Conservation (phyloP, 306 rosid genomes). For the Glycine soja region DNA sequence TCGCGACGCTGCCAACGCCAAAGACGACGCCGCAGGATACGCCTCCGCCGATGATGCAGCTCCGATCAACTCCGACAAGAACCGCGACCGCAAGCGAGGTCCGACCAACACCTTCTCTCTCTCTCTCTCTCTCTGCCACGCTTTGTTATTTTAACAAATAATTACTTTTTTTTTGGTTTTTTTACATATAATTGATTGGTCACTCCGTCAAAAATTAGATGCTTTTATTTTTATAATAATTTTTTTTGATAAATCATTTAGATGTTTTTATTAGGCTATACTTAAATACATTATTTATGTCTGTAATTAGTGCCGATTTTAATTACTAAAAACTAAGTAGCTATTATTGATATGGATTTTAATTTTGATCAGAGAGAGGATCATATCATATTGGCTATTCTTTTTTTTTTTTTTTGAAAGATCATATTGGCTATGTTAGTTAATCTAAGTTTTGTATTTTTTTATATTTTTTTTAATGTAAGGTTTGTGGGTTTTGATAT, state of each 20-base stretch:
- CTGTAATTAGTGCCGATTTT: too few relatives aligned
- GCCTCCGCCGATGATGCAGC: slow-evolving; percentile 77
- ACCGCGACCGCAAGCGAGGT: slow-evolving; percentile 89
- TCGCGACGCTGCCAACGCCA: slow-evolving; percentile 40
- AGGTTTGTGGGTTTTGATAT: not conserved
- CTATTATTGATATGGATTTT: not conserved
- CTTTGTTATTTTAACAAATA: not conserved
- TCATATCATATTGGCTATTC: not conserved
- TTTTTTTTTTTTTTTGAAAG: too few relatives aligned
- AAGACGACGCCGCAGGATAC: slow-evolving; percentile 65
- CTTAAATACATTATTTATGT: too few relatives aligned
- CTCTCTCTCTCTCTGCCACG: not conserved
- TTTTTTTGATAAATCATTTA: too few relatives aligned
- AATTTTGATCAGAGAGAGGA: not conserved
- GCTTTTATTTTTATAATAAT: too few relatives aligned
- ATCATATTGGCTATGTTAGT: not conserved
- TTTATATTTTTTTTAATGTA: not conserved
- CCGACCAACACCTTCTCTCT: slow-evolving; percentile 15
- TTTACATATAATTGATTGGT: not conserved
- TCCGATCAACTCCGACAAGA: slow-evolving; percentile 53
- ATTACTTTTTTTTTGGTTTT: too few relatives aligned
- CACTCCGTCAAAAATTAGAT: not conserved
- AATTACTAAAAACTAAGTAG: not conserved
- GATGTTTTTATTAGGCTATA: too few relatives aligned
- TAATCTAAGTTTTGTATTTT: not conserved